These are phyloP conservation scores for Coemansia sp. DNA, from an alignment of 192 early-diverging fungal species.

Conservation along the genomic window DNA sequence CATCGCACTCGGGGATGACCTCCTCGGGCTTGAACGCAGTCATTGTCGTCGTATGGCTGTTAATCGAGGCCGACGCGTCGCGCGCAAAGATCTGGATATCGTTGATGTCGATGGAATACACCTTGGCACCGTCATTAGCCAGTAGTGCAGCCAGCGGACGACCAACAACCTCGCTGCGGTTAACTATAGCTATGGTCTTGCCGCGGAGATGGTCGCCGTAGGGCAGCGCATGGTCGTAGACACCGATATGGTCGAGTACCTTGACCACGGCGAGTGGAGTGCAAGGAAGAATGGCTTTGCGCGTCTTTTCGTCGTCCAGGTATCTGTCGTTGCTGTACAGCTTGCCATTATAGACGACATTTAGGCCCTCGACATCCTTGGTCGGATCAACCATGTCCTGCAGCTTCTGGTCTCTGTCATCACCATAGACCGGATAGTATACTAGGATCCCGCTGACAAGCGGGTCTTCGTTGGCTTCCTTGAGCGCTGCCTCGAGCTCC, in stretches of 20 bases:
- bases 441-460: conserved; percentile 95
- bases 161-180: conserved; percentile 97
- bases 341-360: conserved; percentile 93
- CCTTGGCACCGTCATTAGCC: conserved; percentile 98
- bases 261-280: conserved; percentile 98
- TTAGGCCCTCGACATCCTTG: conserved; percentile 98
- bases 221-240: conserved; percentile 85
- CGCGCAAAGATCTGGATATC: conserved; percentile 82
- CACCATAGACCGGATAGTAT: conserved; percentile 98
- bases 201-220: conserved; percentile 97
- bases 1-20: conserved; percentile 85
- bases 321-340: conserved; percentile 96
- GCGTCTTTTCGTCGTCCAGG: conserved; percentile 77
- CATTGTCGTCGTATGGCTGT: conserved; percentile 71
- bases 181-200: conserved; percentile 89
- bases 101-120: conserved; percentile 93
- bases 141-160: conserved; percentile 95
- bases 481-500: conserved; percentile 82
- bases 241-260: conserved; percentile 93
- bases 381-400: conserved; percentile 85
- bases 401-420: conserved; percentile 91
- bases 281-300: conserved; percentile 98
- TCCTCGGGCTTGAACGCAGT: conserved; percentile 75
- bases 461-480: conserved; percentile 87
- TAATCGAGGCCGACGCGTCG: conserved; percentile 64